These are phyloP conservation scores for Escovopsis sp. DNA, from an alignment of 2,329 filamentous ascomycete species.

Conservation along the genomic window DNA sequence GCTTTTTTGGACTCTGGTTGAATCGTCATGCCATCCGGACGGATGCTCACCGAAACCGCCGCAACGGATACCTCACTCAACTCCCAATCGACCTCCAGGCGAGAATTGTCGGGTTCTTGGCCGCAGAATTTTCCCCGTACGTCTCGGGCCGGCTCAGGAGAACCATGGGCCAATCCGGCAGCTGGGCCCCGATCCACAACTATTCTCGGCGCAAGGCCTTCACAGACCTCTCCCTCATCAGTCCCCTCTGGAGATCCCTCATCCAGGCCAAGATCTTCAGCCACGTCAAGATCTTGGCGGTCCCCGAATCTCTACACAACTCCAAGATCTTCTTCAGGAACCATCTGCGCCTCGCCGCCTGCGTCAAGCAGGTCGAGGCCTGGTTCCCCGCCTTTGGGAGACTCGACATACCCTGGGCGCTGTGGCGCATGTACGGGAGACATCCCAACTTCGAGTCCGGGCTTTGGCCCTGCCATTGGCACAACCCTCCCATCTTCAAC, in stretches of 20 bases:
- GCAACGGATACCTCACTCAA: conserved; percentile 25
- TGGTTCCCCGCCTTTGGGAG: conserved; percentile 65
- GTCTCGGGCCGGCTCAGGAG: conserved; percentile 40
- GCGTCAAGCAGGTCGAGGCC: conserved; percentile 60
- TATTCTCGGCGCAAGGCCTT: conserved; percentile 54
- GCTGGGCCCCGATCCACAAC: conserved; percentile 50
- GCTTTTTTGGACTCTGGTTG: too few species aligned
- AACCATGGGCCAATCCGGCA: conserved; percentile 37
- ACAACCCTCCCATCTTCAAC: conserved; percentile 49
- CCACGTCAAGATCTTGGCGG: conserved; percentile 63
- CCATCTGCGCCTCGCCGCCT: conserved; percentile 42
- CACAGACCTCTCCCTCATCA: conserved; percentile 50
- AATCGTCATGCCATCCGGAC: too few species aligned
- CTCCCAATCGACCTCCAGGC: conserved; percentile 60
- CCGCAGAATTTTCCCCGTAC: conserved; percentile 51
- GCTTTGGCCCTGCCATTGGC: conserved; percentile 42
- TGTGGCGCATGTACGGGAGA: conserved; percentile 29
- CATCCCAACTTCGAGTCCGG: conserved; percentile 41
- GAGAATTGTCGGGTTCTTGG: conserved; percentile 54
- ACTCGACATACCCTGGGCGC: conserved; percentile 28
- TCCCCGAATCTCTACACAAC: conserved; percentile 43
- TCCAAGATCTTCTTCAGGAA: conserved; percentile 45
- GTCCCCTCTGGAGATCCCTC: conserved; percentile 46
- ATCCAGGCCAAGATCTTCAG: conserved; percentile 61
- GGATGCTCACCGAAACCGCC: too few species aligned